phyloP scores from a whole-genome alignment of 148 eudicot genomes.

The Silene latifolia region DNA sequence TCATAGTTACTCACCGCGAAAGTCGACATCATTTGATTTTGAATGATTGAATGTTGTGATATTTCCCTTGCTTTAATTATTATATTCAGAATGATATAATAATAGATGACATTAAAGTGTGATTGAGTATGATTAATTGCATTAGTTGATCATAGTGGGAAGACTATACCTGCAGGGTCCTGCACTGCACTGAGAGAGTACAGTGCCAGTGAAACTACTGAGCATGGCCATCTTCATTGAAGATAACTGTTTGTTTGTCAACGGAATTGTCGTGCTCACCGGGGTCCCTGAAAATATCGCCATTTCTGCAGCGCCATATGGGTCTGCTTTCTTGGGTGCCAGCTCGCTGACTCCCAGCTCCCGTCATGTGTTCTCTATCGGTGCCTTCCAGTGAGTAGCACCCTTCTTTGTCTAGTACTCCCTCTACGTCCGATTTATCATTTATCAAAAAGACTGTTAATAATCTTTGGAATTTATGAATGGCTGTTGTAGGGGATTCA shows the following conservation, averaged over 20 bases:
- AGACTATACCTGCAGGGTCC: too few relatives aligned
- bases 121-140: neutral
- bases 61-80: neutral
- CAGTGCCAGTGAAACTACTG: too few relatives aligned
- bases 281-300: constrained; percentile 30
- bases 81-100: too few relatives aligned
- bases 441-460: too few relatives aligned
- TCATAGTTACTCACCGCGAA: constrained; percentile 1
- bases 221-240: constrained; percentile 12
- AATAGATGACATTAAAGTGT: neutral
- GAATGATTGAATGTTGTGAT: too few relatives aligned
- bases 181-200: too few relatives aligned
- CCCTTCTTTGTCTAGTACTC: neutral
- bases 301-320: constrained; percentile 26
- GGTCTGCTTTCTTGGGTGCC: constrained; percentile 39
- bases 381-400: constrained; percentile 29
- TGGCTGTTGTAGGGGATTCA: constrained; percentile 35
- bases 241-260: constrained; percentile 31
- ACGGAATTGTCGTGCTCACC: constrained; percentile 32
- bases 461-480: neutral
- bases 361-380: constrained; percentile 39
- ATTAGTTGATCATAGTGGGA: neutral
- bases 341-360: constrained; percentile 17
- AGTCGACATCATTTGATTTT: neutral
- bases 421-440: too few relatives aligned